A percentile compares a stretch with the other conserved stretches of the same genome.
Conservation (phyloP, 306 rosid species). For the Myrica gale region DNA sequence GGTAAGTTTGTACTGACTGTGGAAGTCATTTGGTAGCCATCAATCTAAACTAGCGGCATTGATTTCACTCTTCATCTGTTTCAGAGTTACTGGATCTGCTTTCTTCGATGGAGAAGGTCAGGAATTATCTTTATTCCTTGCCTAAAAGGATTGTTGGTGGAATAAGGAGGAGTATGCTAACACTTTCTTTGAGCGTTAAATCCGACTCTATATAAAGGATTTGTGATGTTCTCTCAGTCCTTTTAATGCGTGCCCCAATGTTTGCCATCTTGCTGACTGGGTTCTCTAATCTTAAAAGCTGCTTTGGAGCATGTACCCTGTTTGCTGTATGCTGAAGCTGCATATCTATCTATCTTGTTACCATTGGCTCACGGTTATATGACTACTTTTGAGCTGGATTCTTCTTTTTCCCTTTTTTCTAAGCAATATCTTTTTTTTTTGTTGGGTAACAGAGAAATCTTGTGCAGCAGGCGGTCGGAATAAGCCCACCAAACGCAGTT, state of each 20-base stretch:
- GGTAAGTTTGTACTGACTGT: slow-evolving; percentile 48
- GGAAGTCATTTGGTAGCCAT: slow-evolving; percentile 9
- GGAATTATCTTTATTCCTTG: not conserved
- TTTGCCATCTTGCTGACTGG: not conserved
- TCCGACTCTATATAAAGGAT: not conserved
- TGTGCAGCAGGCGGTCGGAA: too few relatives aligned
- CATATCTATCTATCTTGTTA: not conserved
- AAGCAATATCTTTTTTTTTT: too few relatives aligned
- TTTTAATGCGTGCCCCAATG: not conserved
- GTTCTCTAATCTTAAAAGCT: not conserved
- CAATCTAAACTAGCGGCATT: not conserved
- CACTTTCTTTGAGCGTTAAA: not conserved
- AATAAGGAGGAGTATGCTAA: not conserved
- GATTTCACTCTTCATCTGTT: not conserved
- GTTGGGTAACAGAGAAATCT: too few relatives aligned
- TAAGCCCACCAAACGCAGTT: too few relatives aligned
- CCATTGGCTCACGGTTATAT: not conserved
- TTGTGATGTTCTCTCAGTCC: not conserved
- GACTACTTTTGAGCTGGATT: not conserved
- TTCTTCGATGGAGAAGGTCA: slow-evolving; percentile 17
- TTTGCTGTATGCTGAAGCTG: not conserved
- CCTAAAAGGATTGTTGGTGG: slow-evolving; percentile 4
- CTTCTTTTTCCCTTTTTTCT: too few relatives aligned
- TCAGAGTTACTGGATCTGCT: slow-evolving; percentile 24
- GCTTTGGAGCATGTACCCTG: not conserved